Percentiles rank a stretch among this genome's conserved stretches.
Evolutionary conservation across 2,329 filamentous ascomycete genomes (phyloP).

Genomic region (Cordyceps cateniannulata): DNA sequence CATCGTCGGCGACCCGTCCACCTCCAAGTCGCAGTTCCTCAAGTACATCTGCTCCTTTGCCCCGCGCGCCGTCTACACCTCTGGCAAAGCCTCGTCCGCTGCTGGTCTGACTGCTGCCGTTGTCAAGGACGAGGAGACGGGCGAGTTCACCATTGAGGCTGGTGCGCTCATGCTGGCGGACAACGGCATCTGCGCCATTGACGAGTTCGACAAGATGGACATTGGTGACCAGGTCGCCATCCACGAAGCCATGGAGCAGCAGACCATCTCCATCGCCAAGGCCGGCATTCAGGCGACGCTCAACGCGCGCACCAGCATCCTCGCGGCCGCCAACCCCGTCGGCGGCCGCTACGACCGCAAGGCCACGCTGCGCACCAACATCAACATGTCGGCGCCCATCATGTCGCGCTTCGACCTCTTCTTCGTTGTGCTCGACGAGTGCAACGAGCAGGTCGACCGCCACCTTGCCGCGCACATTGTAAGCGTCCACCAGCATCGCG

Average conservation of each 20-base stretch:
- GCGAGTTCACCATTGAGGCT: slow-evolving; percentile 97
- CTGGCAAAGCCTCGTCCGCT: slow-evolving; percentile 93
- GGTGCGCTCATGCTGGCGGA: slow-evolving; percentile 96
- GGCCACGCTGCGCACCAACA: slow-evolving; percentile 84
- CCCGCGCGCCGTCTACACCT: slow-evolving; percentile 95
- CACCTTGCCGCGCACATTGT: slow-evolving; percentile 94
- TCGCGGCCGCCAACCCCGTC: slow-evolving; percentile 93
- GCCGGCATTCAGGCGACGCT: slow-evolving; percentile 96
- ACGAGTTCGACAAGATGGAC: slow-evolving; percentile 99
- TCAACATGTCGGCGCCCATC: slow-evolving; percentile 98
- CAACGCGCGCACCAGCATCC: slow-evolving; percentile 90
- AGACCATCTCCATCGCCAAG: slow-evolving; percentile 98
- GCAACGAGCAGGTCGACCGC: slow-evolving; percentile 84
- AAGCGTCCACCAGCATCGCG: slow-evolving; percentile 83
- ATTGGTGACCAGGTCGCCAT: slow-evolving; percentile 95
- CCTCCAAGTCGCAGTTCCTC: slow-evolving; percentile 94
- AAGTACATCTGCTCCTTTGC: slow-evolving; percentile 97
- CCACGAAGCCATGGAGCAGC: slow-evolving; percentile 99
- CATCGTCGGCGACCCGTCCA: slow-evolving; percentile 93
- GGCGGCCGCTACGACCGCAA: slow-evolving; percentile 97
- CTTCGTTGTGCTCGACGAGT: slow-evolving; percentile 96
- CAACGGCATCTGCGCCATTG: slow-evolving; percentile 95
- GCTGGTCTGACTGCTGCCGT: slow-evolving; percentile 96
- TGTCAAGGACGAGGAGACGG: slow-evolving; percentile 96
- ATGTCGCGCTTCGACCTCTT: slow-evolving; percentile 99